A percentile compares a stretch with the other conserved stretches of the same genome.
Evolutionary conservation across 2,329 filamentous ascomycete genomes (phyloP).

Genomic region (Fusarium mangiferae): DNA sequence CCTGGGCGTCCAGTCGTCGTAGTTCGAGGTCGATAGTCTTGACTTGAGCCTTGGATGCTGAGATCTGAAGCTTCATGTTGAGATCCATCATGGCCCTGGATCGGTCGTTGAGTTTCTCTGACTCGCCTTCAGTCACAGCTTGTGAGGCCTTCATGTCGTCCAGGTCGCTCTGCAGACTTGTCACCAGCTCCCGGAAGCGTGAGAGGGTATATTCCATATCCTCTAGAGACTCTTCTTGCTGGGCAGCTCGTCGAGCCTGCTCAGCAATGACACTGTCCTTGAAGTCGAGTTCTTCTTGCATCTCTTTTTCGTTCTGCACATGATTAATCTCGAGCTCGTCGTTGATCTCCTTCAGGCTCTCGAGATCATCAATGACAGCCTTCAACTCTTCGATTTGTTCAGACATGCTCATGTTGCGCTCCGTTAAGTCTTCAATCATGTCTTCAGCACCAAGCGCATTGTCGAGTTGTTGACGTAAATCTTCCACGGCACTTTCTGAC

Average conservation of each 20-base stretch:
- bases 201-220: constrained; percentile 92
- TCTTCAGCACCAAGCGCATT: constrained; percentile 88
- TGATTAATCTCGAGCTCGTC: constrained; percentile 96
- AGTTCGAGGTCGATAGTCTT: constrained; percentile 95
- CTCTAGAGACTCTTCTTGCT: constrained; percentile 83
- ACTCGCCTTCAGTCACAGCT: constrained; percentile 91
- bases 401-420: constrained; percentile 84
- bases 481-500: constrained; percentile 80
- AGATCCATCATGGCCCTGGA: constrained; percentile 97
- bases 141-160: constrained; percentile 94
- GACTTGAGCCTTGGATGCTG: constrained; percentile 88
- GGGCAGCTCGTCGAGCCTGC: constrained; percentile 74
- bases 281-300: constrained; percentile 93
- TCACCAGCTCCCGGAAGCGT: constrained; percentile 89
- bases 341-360: constrained; percentile 89
- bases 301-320: constrained; percentile 90
- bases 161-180: constrained; percentile 84
- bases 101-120: constrained; percentile 86
- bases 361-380: constrained; percentile 84
- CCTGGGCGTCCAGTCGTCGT: constrained; percentile 85
- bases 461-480: constrained; percentile 91
- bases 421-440: constrained; percentile 91
- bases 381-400: constrained; percentile 87
- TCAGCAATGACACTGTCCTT: constrained; percentile 87
- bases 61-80: constrained; percentile 92